Evolutionary conservation across 169 alveolate species (phyloP), one percentile per base, ranked within the genome.

Genomic region (Eimeria praecox): DNA sequence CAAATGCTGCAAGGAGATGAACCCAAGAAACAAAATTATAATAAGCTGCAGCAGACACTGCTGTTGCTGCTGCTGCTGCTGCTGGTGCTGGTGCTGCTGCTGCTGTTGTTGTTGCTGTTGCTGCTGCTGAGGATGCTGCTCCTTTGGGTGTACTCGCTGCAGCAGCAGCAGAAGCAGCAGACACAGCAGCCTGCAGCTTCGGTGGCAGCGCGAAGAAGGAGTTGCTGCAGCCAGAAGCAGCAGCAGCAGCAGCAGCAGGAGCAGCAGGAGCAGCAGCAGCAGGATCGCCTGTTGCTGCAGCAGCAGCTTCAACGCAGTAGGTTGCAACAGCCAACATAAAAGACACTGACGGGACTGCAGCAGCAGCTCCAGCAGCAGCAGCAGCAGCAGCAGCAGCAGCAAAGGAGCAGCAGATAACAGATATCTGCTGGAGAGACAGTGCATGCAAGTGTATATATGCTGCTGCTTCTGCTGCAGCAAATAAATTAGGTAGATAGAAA

Each of bases 331-430:
- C 95, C 2, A 40, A 89, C 88, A 40, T 46, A 62, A 69, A 42
- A 62, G 64, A 14, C 46, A 44, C 95, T 0, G 95, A 77, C 35
- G 83, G 95, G 6, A 59, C 75, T 30, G 89, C 83, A 38, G 66
- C 66, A 16, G 66, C n/a, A n/a, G 66, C 27, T 27, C 66, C 18
- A 56, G n/a, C n/a, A n/a, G n/a, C n/a, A n/a, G n/a, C n/a, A n/a
- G n/a, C 95, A 42, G 83, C 71, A 33, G 95, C 82, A 54, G 95
- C 73, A 33, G 95, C 95, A 52, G 90, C 90, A 52, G 90, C 90
- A 49, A 82, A 82, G 27, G 90, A 82, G 90, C 90, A 82, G 90
- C 90, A 82, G 27, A 90, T 56, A 2, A 90, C 78, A 14, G 95
- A 77, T 6, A 59, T n/a, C 73, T 46, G 89, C 54, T 73, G 89